Conservation (phyloP, 2,329 filamentous ascomycete genomes). For the Trichoderma endophyticum region DNA sequence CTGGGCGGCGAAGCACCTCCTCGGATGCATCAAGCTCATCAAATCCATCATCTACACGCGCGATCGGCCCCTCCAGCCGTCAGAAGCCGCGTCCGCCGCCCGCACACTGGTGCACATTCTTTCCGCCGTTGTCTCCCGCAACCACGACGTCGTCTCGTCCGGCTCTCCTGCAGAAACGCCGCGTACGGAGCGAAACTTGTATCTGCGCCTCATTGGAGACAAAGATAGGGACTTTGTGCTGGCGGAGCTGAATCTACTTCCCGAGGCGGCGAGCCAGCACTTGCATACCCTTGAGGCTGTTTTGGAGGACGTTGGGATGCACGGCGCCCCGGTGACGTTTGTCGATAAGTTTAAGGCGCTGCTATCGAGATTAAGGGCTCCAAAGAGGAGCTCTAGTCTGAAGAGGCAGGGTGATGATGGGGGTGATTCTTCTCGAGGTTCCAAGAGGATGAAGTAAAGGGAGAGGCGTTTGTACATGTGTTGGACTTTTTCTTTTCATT, state of each 20-base stretch:
- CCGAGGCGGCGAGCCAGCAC: constrained; percentile 44
- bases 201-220: constrained; percentile 46
- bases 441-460: constrained; percentile 36
- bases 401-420: constrained; percentile 30
- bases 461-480: neutral
- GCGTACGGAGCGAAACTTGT: constrained; percentile 44
- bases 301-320: constrained; percentile 32
- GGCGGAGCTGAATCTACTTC: constrained; percentile 42
- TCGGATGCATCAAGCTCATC: constrained; percentile 42
- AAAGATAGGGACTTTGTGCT: constrained; percentile 44
- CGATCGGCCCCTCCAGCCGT: constrained; percentile 34
- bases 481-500: neutral
- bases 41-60: constrained; percentile 40
- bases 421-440: constrained; percentile 24
- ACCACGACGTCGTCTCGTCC: constrained; percentile 31
- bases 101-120: constrained; percentile 49
- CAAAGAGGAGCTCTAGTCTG: constrained; percentile 28
- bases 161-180: constrained; percentile 25
- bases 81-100: constrained; percentile 45
- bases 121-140: constrained; percentile 40
- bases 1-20: constrained; percentile 51
- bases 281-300: constrained; percentile 37
- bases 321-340: constrained; percentile 36
- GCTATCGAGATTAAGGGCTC: constrained; percentile 31
- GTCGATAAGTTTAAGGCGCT: constrained; percentile 35